Percentiles rank a stretch among this genome's conserved stretches.
These are phyloP conservation scores for Rosa multiflora DNA, from an alignment of 306 rosid species.

Conservation along the genomic window DNA sequence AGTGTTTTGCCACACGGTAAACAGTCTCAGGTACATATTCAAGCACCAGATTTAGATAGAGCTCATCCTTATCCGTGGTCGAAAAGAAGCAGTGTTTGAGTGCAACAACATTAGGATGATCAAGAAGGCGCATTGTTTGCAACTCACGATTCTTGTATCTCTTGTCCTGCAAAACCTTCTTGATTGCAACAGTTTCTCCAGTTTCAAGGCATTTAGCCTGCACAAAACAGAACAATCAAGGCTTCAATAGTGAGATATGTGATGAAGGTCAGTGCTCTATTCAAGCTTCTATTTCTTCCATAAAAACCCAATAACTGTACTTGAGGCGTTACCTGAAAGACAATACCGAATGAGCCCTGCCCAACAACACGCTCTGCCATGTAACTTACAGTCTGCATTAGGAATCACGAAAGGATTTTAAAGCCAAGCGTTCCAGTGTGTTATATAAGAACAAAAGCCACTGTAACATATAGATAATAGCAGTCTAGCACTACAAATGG, in stretches of 20 bases:
- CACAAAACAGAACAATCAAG: conserved; percentile 26
- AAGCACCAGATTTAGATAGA: conserved; percentile 74
- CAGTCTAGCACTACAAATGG: not conserved
- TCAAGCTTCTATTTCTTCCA: not conserved
- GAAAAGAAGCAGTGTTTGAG: conserved; percentile 76
- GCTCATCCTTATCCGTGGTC: conserved; percentile 66
- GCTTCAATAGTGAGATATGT: conserved; percentile 8
- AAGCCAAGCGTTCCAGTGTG: not conserved
- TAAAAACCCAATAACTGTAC: conserved; percentile 14
- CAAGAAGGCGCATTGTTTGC: conserved; percentile 81
- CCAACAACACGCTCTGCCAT: conserved; percentile 81
- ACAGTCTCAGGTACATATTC: conserved; percentile 71
- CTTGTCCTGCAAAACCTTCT: conserved; percentile 69
- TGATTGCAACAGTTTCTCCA: conserved; percentile 65
- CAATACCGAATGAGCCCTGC: conserved; percentile 71
- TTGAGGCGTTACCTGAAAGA: conserved; percentile 52
- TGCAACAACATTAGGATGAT: conserved; percentile 69
- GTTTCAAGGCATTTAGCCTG: conserved; percentile 71
- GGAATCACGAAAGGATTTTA: conserved; percentile 5
- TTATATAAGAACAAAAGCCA: not conserved
- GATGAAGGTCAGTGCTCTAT: not conserved
- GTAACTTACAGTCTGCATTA: conserved; percentile 61
- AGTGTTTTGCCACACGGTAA: conserved; percentile 62
- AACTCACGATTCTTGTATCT: conserved; percentile 70
- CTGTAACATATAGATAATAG: not conserved